These are phyloP conservation scores for Strobilomyces dryophilus DNA, from an alignment of 768 basidiomycete species.

Conservation along the genomic window DNA sequence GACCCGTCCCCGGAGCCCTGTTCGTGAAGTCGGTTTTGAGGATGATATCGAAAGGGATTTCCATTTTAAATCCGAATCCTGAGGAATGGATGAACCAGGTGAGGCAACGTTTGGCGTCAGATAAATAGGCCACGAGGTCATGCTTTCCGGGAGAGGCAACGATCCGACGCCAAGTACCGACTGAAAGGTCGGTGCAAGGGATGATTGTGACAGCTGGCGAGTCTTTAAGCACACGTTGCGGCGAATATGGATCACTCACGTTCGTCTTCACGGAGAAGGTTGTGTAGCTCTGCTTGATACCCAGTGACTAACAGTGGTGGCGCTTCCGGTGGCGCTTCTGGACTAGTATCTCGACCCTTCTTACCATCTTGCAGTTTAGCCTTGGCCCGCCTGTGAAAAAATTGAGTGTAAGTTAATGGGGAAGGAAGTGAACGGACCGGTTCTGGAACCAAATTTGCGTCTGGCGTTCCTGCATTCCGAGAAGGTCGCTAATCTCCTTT, in stretches of 20 bases:
- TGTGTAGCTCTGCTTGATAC: conserved; percentile 57
- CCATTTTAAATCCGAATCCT: conserved; percentile 82
- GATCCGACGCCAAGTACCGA: conserved; percentile 78
- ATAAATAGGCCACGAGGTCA: conserved; percentile 75
- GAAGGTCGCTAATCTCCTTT: conserved; percentile 65
- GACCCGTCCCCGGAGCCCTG: conserved; percentile 49
- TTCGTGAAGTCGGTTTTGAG: conserved; percentile 53
- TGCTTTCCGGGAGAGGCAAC: conserved; percentile 49
- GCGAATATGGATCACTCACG: conserved; percentile 43
- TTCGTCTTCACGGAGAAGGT: conserved; percentile 71
- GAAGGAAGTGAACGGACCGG: conserved; percentile 35
- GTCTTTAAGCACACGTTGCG: background rate
- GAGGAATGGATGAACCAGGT: conserved; percentile 77
- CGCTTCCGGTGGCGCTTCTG: conserved; percentile 40
- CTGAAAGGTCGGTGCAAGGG: conserved; percentile 67
- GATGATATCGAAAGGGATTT: conserved; percentile 66
- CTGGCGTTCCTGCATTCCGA: conserved; percentile 84
- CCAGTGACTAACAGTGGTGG: conserved; percentile 50
- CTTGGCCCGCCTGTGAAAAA: conserved; percentile 63
- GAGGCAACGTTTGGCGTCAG: conserved; percentile 59
- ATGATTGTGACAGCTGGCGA: conserved; percentile 65
- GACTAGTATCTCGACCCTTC: conserved; percentile 34
- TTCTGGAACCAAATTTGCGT: conserved; percentile 92
- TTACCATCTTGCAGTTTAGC: conserved; percentile 69
- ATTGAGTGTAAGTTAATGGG: background rate